These are phyloP conservation scores for Coniochaeta prunicola DNA, from an alignment of 2,329 filamentous ascomycete species.

Conservation along the genomic window DNA sequence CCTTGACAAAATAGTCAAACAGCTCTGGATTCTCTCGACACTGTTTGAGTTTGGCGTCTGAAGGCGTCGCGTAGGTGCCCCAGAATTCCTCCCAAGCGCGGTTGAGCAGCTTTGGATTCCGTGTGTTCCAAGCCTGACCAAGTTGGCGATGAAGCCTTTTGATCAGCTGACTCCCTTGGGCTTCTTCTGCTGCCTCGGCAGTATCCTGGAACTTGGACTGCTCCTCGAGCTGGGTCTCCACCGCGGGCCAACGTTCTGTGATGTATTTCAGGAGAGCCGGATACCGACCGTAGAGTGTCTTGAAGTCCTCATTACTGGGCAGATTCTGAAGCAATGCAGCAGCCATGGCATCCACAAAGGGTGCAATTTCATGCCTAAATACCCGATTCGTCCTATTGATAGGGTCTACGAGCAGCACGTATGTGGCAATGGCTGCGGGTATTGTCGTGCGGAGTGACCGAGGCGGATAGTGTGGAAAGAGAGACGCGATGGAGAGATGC, in stretches of 20 bases:
- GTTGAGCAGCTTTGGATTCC: conserved; percentile 16
- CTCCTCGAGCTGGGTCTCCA: conserved; percentile 6
- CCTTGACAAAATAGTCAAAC: conserved; percentile 28
- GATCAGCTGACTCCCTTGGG: neutral
- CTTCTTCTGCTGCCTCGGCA: neutral
- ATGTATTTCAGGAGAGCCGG: conserved; percentile 15
- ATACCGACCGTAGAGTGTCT: conserved; percentile 10
- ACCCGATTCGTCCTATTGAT: conserved; percentile 9
- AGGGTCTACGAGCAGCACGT: conserved; percentile 27
- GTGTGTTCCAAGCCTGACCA: conserved; percentile 17
- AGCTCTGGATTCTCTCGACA: conserved; percentile 12
- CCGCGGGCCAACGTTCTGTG: conserved; percentile 6
- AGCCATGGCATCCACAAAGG: conserved; percentile 17
- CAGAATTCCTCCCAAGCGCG: conserved; percentile 21
- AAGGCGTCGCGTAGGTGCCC: conserved; percentile 13
- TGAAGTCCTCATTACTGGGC: conserved; percentile 7
- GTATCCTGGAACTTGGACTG: neutral
- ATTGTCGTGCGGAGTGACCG: conserved; percentile 17
- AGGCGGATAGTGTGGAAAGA: conserved; percentile 26
- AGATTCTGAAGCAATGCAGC: conserved; percentile 8
- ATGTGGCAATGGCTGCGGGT: conserved; percentile 30
- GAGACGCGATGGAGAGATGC: conserved; percentile 6
- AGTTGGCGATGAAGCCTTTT: conserved; percentile 15
- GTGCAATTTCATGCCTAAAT: conserved; percentile 8
- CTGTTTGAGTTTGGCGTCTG: conserved; percentile 8